Evolutionary conservation across 768 basidiomycete species (phyloP), one percentile per base, ranked within the genome.

Genomic region (Pisolithus albus): DNA sequence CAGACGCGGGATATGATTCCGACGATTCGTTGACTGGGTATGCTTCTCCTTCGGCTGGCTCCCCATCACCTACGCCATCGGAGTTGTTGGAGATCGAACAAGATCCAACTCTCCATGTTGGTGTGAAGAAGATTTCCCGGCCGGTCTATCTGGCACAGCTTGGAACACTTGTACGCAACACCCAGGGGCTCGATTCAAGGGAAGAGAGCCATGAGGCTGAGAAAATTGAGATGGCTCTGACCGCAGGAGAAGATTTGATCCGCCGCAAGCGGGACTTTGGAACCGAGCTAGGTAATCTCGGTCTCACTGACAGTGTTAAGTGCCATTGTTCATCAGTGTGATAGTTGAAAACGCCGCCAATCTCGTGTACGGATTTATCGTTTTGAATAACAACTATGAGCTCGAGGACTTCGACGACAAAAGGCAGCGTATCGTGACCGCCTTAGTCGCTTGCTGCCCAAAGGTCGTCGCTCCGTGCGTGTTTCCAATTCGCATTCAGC

Each of bases 91-190:
- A 89, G 61, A 84, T 90, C 30, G 89, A 88, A 61, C 83, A 79
- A 47, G 92, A 97, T 58, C 94, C 94, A 0, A 84, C 88, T 2
- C 70, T 95, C 34, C 81, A 77, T 44, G 75, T 88, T 7, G 83
- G 82, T 7, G 69, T 68, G 32, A 84, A 83, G 68, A 91, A 84
- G 59, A 74, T 87, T 13, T 63, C 76, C n/a, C 77, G 83, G 16
- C 96, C 96, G 0, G 89, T 98, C 8, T 99, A 97, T 65, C 80
- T 98, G 11, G 79, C 79, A 7, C 93, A 97, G 62, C 74, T 99
- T 5, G 83, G 83, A 4, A 81, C 81, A 46, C 71, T 96, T 59
- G 70, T 98, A n/a, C 78, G 85, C 32, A 76, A 76, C 16, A 77
- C 75, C 13, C 76, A 75, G n/a, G 72, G 74, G 2, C 61, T 75